Percentiles rank a stretch among this genome's conserved stretches.
Conservation (phyloP, 2,329 filamentous ascomycete species). For the Talaromyces amestolkiae region DNA sequence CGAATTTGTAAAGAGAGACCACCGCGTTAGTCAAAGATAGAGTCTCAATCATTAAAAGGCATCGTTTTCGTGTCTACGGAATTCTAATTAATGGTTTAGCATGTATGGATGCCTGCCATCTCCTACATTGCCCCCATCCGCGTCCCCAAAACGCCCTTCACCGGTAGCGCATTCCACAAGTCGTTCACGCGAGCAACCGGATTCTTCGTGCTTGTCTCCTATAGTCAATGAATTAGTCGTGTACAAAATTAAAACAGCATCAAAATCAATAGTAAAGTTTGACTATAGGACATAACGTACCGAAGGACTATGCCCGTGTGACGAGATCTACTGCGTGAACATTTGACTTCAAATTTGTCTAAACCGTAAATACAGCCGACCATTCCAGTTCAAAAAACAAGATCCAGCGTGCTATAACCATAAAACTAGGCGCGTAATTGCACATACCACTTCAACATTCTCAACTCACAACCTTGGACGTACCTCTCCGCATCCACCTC, state of each 20-base stretch:
- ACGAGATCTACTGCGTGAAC: background rate
- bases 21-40: background rate
- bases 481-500: constrained; percentile 13
- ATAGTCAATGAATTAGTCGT: too few relatives aligned
- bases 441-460: constrained; percentile 19
- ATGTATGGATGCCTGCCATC: background rate
- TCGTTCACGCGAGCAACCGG: constrained; percentile 12
- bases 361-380: background rate
- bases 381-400: background rate
- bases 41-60: background rate
- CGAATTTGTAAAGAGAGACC: too few relatives aligned
- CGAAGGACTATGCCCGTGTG: too few relatives aligned
- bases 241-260: too few relatives aligned
- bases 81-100: background rate
- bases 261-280: too few relatives aligned
- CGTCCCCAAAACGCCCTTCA: background rate
- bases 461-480: background rate
- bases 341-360: background rate
- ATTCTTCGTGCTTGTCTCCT: constrained; percentile 3
- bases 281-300: too few relatives aligned
- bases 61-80: background rate
- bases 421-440: background rate
- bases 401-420: background rate
- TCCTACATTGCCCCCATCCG: constrained; percentile 3
- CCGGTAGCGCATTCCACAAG: constrained; percentile 7